Base-by-base conservation (phyloP, 345 rosid species). In the Salix udensis region DNA sequence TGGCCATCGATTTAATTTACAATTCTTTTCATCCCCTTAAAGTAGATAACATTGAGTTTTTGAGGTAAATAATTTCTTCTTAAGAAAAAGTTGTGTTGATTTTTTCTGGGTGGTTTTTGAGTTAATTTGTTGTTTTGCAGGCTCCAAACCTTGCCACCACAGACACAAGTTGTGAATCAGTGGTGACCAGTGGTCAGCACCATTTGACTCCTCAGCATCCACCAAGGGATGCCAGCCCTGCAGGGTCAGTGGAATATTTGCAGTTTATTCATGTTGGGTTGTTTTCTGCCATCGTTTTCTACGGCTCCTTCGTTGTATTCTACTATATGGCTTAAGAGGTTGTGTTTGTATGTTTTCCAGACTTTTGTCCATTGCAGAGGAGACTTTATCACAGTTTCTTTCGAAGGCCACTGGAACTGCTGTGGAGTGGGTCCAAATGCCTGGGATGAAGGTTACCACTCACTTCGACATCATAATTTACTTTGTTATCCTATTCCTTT, bases 351-450 rank as follows among this genome's bases (percentile, higher is more conserved):
- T 70, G 42, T 65, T 73, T 66, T 75, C 52, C 53, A 94, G 99
- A 85, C 98, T 96, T 87, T 88, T 96, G 98, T 91, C 99, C 90
- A 87, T 91, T 87, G 97, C 97, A 84, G 97, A 96, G 90, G 97
- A 96, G 84, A 91, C 97, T 89, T 89, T 94, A 94, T 88, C 98
- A 91, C 98, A 94, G 93, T 96, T 96, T 94, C 97, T 96, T 86
- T 96, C 99, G 73, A 96, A 96, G 98, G 99, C 99, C 79, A 96
- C 98, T 87, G 99, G 99, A 90, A 96, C 99, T 84, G 99, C 99
- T 78, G 97, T 96, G 70, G 99, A 96, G 97, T 96, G 99, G 99
- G 94, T 96, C 84, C 99, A 94, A 89, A 94, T 94, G 97, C 99
- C 98, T 90, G 98, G 99, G 93, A 96, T 94, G 99, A 96, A 96